Evolutionary conservation across 768 basidiomycete genomes (phyloP), one percentile per base, ranked within the genome.

Genomic region (Podaxis sp.): DNA sequence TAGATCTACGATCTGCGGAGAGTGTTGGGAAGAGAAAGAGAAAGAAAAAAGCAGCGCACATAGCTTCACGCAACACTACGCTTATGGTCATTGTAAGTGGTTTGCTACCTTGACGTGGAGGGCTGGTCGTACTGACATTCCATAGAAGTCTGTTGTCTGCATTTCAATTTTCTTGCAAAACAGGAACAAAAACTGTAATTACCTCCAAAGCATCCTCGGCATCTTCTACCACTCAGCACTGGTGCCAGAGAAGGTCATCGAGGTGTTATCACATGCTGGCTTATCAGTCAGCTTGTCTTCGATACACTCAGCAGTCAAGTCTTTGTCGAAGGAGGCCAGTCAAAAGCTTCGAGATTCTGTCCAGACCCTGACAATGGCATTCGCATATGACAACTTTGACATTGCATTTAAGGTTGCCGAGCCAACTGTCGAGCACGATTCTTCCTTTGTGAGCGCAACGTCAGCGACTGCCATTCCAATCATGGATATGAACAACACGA

Each of bases 151-250:
- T 17, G 64, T 72, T 4, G 64, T 71, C 3, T 64, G 68, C 8
- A 64, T 75, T 13, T 71, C 68, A 42, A 69, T 73, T 11, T 60
- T 74, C 44, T 58, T 73, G 65, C 70, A 75, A 11, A 68, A 67
- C 51, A 53, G 57, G 22, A 72, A 74, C 60, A 67, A 68, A 42
- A 36, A 63, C 5, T 70, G 69, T 42, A 73, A 74, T 52, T 57
- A 62, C 6, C 59, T 74, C 2, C 69, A 73, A 52, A 68, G 62
- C 26, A 28, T 72, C 17, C 56, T 74, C 2, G 70, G 75, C 0
- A 61, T 77, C 5, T 76, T 75, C 51, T 60, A 72, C 12, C 74
- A 76, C 52, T 68, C 71, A 2, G 60, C 61, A 15, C 39, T 63
- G 24, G 67, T 70, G 2, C 71, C 73, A 2, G 64, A 75, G 48